These are phyloP conservation scores for Quercus gilva DNA, from an alignment of 306 rosid species.

Conservation along the genomic window DNA sequence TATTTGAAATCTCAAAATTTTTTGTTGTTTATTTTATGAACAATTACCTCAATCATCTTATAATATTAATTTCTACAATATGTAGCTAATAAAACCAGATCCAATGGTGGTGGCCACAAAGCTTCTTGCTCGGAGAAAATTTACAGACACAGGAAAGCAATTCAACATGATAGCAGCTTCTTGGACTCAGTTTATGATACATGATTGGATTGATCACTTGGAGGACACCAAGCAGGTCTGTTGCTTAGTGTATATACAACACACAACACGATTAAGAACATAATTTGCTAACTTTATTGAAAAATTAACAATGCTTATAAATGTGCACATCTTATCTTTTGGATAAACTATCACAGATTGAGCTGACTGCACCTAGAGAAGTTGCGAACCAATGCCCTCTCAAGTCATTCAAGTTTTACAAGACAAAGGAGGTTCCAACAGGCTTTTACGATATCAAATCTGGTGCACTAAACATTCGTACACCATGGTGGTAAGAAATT, in stretches of 20 bases:
- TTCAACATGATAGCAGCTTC: slow-evolving; percentile 66
- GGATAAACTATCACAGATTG: slow-evolving; percentile 17
- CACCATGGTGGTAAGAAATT: slow-evolving; percentile 62
- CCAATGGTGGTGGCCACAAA: slow-evolving; percentile 58
- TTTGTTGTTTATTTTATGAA: neutral
- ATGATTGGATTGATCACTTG: slow-evolving; percentile 63
- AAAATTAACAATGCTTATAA: neutral
- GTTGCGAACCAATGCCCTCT: slow-evolving; percentile 52
- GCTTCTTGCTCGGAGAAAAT: slow-evolving; percentile 40
- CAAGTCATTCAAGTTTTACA: slow-evolving; percentile 47
- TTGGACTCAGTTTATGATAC: slow-evolving; percentile 72
- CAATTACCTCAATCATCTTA: neutral
- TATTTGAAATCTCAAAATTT: no score
- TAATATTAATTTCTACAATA: neutral
- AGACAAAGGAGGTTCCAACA: slow-evolving; percentile 49
- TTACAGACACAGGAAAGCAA: slow-evolving; percentile 57
- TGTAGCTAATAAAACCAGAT: slow-evolving; percentile 55
- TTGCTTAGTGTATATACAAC: neutral
- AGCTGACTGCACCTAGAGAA: slow-evolving; percentile 43
- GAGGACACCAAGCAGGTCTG: slow-evolving; percentile 51
- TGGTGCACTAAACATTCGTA: slow-evolving; percentile 38
- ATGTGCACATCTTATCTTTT: neutral
- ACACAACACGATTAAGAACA: neutral
- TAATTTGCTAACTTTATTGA: neutral
- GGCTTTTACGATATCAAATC: slow-evolving; percentile 38